Percentiles rank a stretch among this genome's conserved stretches.
Evolutionary conservation across 192 early-diverging fungal genomes (phyloP).

Genomic region (Gaertneriomyces sp.): DNA sequence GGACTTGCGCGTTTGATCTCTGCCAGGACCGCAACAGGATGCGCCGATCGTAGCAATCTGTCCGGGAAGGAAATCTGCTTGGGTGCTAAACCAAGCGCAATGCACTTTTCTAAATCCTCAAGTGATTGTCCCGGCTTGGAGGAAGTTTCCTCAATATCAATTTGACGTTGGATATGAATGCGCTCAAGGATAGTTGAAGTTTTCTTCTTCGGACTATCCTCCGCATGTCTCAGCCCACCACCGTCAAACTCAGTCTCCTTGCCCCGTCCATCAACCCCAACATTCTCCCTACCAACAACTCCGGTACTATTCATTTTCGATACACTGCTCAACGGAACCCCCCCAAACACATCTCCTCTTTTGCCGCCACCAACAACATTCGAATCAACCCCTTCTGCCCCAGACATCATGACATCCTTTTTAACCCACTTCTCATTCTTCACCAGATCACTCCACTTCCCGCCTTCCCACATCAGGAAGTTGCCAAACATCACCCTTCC

Average conservation of each 20-base stretch:
- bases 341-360: constrained; percentile 7
- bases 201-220: background rate
- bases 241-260: background rate
- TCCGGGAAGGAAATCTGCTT: constrained; percentile 72
- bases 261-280: constrained; percentile 6
- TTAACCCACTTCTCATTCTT: constrained; percentile 19
- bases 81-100: constrained; percentile 72
- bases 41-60: constrained; percentile 58
- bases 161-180: constrained; percentile 76
- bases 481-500: constrained; percentile 85
- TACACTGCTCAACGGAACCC: constrained; percentile 42
- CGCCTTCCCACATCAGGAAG: constrained; percentile 84
- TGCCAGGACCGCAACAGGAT: constrained; percentile 79
- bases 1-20: constrained; percentile 99
- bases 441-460: constrained; percentile 70
- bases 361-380: constrained; percentile 4
- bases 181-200: constrained; percentile 64
- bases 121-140: constrained; percentile 68
- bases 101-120: constrained; percentile 62
- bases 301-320: constrained; percentile 55
- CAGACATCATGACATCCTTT: constrained; percentile 1
- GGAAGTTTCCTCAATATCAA: constrained; percentile 72
- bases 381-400: background rate
- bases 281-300: constrained; percentile 8
- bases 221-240: constrained; percentile 1